Evolutionary conservation across 169 alveolate species (phyloP).

Genomic region (Amoebophrya sp.): DNA sequence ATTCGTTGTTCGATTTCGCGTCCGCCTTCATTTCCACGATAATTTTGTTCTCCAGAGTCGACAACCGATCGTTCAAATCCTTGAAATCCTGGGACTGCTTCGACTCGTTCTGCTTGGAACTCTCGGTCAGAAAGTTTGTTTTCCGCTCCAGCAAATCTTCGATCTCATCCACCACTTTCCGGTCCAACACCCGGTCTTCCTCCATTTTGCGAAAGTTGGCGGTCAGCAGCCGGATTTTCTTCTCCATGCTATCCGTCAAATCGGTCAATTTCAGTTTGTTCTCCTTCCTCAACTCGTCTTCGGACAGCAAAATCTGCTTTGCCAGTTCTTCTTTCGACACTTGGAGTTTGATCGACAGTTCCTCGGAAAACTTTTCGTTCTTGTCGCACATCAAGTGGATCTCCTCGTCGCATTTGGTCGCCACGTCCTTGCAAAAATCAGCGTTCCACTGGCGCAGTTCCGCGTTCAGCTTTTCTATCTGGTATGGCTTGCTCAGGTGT

Average conservation of each 20-base stretch:
- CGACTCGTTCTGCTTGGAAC: background rate
- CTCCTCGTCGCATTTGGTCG: background rate
- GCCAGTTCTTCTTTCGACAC: no score
- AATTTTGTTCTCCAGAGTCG: background rate
- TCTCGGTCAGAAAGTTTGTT: background rate
- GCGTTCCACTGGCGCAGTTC: background rate
- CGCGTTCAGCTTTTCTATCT: no score
- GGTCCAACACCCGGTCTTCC: background rate
- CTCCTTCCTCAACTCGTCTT: no score
- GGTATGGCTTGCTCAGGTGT: no score
- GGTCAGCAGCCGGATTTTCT: background rate
- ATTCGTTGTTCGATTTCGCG: no score
- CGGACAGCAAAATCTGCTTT: no score
- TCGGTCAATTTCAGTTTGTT: no score
- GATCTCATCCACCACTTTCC: slow-evolving; percentile 16
- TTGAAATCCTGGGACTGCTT: background rate
- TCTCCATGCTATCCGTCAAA: no score
- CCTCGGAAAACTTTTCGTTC: background rate
- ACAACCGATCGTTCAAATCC: background rate
- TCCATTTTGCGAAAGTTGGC: background rate
- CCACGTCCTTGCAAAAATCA: background rate
- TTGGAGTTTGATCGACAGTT: no score
- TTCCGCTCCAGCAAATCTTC: background rate
- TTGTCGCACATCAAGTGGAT: background rate
- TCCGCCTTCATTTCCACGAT: no score